These are phyloP conservation scores for Pseudocercospora cruenta DNA, from an alignment of 2,329 filamentous ascomycete species.

Conservation along the genomic window DNA sequence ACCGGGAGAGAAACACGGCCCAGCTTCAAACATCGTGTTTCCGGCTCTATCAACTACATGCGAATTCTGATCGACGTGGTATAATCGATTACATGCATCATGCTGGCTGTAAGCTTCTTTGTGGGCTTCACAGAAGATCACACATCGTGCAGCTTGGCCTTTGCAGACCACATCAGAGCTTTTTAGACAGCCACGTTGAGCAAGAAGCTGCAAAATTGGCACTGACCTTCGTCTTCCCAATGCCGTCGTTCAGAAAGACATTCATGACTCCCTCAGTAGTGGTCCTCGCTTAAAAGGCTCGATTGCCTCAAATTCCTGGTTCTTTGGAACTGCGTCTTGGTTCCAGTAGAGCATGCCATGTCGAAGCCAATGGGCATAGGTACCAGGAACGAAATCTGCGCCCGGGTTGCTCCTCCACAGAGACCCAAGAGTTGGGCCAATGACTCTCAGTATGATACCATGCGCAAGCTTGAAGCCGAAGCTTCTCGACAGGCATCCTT, in stretches of 20 bases:
- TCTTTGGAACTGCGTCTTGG: slow-evolving; percentile 47
- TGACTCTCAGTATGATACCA: slow-evolving; percentile 56
- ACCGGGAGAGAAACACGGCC: not conserved
- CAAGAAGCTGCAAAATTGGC: no score
- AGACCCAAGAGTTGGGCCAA: slow-evolving; percentile 56
- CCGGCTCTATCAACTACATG: not conserved
- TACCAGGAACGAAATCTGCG: slow-evolving; percentile 54
- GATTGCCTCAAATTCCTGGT: slow-evolving; percentile 40
- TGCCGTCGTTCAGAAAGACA: not conserved
- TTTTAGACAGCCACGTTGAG: no score
- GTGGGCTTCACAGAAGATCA: not conserved
- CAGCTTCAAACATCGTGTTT: not conserved
- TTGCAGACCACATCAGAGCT: not conserved
- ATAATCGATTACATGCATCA: not conserved
- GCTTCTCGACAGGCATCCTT: slow-evolving; percentile 53
- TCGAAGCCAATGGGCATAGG: slow-evolving; percentile 60
- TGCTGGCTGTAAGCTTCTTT: no score
- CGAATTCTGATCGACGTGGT: no score
- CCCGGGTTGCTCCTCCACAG: slow-evolving; percentile 57
- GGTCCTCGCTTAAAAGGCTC: slow-evolving; percentile 48
- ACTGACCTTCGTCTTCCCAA: no score
- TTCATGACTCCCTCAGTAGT: slow-evolving; percentile 26
- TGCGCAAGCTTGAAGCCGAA: slow-evolving; percentile 62
- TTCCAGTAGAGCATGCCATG: slow-evolving; percentile 55
- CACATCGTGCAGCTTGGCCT: not conserved